Evolutionary conservation across 768 basidiomycete species (phyloP), one percentile per base, ranked within the genome.

Genomic region (Termitomyces sp.): DNA sequence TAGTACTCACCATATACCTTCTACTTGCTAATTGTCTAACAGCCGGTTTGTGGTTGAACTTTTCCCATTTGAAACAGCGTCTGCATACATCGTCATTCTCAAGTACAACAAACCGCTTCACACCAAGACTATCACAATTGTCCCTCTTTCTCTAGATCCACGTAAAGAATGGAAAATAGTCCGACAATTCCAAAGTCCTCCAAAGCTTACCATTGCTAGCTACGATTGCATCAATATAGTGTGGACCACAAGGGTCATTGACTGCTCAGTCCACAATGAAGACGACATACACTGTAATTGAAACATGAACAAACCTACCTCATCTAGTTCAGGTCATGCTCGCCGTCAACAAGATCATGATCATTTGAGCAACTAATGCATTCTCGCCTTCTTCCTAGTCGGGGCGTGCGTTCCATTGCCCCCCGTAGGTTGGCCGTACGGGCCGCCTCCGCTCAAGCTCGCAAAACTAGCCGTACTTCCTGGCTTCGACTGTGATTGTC

Each of bases 391-490:
- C 74, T 87, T 88, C 70, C 83, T 77, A 50, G 72, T 73, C 37
- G 75, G 68, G 51, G 72, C 74, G 36, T 68, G 70, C 33, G 61
- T 59, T 22, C 65, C 73, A 61, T 69, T 70, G 31, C 71, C 73
- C 39, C 72, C 71, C 26, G 67, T 70, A 5, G 65, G 66, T 51
- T 74, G 73, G 22, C 73, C 72, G 57, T 77, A 76, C 13, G 60
- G 66, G 1, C 76, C 81, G 18, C 84, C 82, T n/a, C 75, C 84
- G 61, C 84, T 81, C 51, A 81, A 65, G 61, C 85, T 87, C 1
- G 79, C 77, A 70, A 88, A 86, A 64, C 87, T 88, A 8, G 79
- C 74, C 2, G 78, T 75, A 56, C 87, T 88, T 28, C 80, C 83
- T 0, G 83, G 77, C 64, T 85, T 85, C 18, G 79, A 81, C 46